Conservation (phyloP, 2,329 filamentous ascomycete species). For the Colletotrichum viniferum region DNA sequence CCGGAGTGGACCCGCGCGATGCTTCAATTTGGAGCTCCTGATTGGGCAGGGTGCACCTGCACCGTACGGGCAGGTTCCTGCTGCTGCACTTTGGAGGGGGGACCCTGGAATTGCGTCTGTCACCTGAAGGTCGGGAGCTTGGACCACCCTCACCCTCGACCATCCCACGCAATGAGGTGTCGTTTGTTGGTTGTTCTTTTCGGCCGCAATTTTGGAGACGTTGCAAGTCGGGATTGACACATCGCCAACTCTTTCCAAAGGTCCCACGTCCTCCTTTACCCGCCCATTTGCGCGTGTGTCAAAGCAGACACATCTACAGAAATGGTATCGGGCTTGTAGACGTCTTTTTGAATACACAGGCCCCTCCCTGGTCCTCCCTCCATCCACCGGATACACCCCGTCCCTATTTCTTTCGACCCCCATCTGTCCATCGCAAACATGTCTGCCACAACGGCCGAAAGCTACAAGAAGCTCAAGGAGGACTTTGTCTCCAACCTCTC, state of each 20-base stretch:
- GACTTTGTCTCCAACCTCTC: constrained; percentile 92
- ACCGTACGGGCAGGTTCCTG: no score
- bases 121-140: not conserved
- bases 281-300: not conserved
- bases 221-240: not conserved
- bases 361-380: not conserved
- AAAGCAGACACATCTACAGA: not conserved
- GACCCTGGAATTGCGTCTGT: not conserved
- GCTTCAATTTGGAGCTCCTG: not conserved
- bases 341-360: not conserved
- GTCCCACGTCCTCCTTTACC: not conserved
- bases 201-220: not conserved
- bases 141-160: not conserved
- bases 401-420: not conserved
- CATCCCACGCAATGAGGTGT: not conserved
- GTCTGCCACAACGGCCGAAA: constrained; percentile 43
- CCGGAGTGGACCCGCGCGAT: not conserved
- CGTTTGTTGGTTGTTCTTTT: not conserved
- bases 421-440: constrained; percentile 28
- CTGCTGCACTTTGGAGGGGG: not conserved
- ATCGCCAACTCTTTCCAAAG: not conserved
- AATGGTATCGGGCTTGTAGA: not conserved
- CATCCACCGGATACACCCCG: not conserved
- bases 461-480: constrained; percentile 92
- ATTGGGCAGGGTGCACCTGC: not conserved